Conservation (phyloP, 352 stramenopile species). For the Pythium angustatum region DNA sequence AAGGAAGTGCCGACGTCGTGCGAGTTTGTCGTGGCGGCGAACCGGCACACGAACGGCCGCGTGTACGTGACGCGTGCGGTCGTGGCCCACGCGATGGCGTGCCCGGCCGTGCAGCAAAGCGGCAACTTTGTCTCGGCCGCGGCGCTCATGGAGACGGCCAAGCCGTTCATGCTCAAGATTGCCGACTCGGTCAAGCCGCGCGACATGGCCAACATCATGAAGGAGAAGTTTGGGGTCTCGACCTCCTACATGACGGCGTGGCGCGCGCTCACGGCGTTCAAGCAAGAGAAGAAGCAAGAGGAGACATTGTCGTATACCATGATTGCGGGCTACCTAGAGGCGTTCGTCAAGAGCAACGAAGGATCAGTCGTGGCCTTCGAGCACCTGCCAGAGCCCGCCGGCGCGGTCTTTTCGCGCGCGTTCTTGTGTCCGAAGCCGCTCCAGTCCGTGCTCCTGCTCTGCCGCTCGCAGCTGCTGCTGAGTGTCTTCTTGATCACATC, state of each 20-base stretch:
- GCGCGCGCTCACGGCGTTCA: conserved; percentile 67
- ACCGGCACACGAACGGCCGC: conserved; percentile 72
- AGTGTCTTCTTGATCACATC: conserved; percentile 75
- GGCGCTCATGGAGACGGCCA: conserved; percentile 70
- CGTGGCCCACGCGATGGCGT: conserved; percentile 46
- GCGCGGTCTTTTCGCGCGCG: conserved; percentile 47
- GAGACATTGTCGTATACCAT: conserved; percentile 73
- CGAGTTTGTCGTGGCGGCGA: conserved; percentile 75
- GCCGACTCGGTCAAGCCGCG: conserved; percentile 63
- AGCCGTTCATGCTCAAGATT: conserved; percentile 67
- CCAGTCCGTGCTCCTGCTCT: conserved; percentile 53
- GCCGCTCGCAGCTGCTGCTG: conserved; percentile 58
- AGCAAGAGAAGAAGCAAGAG: conserved; percentile 66
- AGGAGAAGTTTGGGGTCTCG: conserved; percentile 77
- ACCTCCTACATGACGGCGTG: conserved; percentile 83
- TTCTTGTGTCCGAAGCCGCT: conserved; percentile 73
- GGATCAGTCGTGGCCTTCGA: conserved; percentile 69
- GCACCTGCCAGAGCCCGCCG: conserved; percentile 39
- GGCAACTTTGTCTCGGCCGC: conserved; percentile 57
- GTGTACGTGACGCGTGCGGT: conserved; percentile 73
- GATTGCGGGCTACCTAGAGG: conserved; percentile 60
- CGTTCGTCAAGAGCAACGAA: conserved; percentile 57
- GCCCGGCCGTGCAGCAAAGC: conserved; percentile 48
- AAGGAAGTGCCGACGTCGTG: conserved; percentile 51
- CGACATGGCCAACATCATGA: conserved; percentile 82